These are phyloP conservation scores for Lepiota venenata DNA, from an alignment of 768 basidiomycete species.

Conservation along the genomic window DNA sequence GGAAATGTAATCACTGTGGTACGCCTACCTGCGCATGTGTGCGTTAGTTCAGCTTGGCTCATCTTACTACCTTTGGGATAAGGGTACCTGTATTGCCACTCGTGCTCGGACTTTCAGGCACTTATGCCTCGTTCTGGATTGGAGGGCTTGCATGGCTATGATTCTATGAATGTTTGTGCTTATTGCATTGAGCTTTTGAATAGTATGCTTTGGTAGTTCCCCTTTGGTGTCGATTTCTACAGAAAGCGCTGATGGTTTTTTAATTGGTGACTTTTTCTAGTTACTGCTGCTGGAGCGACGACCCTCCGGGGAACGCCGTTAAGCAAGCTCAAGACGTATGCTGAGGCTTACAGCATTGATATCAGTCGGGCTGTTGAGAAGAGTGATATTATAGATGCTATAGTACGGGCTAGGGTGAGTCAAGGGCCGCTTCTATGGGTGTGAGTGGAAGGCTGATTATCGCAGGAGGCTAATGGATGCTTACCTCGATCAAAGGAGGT, in stretches of 20 bases:
- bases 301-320: slow-evolving; percentile 56
- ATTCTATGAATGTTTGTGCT: slow-evolving; percentile 62
- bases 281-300: slow-evolving; percentile 62
- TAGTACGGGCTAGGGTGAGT: slow-evolving; percentile 52
- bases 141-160: slow-evolving; percentile 50
- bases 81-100: slow-evolving; percentile 74
- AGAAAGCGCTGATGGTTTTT: slow-evolving; percentile 5
- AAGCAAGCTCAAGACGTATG: slow-evolving; percentile 64
- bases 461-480: slow-evolving; percentile 59
- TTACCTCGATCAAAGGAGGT: slow-evolving; percentile 60
- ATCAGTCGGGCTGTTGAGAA: slow-evolving; percentile 68
- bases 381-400: slow-evolving; percentile 70
- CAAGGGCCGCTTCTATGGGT: background rate
- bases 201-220: slow-evolving; percentile 44
- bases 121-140: slow-evolving; percentile 63
- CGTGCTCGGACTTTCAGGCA: slow-evolving; percentile 74
- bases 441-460: background rate
- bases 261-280: slow-evolving; percentile 37
- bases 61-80: slow-evolving; percentile 1
- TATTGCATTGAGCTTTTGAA: slow-evolving; percentile 70
- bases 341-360: slow-evolving; percentile 65
- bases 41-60: background rate
- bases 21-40: no score
- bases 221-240: background rate
- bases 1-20: slow-evolving; percentile 78